Evolutionary conservation across 2,329 filamentous ascomycete species (phyloP).

Genomic region (Aspergillus persii): DNA sequence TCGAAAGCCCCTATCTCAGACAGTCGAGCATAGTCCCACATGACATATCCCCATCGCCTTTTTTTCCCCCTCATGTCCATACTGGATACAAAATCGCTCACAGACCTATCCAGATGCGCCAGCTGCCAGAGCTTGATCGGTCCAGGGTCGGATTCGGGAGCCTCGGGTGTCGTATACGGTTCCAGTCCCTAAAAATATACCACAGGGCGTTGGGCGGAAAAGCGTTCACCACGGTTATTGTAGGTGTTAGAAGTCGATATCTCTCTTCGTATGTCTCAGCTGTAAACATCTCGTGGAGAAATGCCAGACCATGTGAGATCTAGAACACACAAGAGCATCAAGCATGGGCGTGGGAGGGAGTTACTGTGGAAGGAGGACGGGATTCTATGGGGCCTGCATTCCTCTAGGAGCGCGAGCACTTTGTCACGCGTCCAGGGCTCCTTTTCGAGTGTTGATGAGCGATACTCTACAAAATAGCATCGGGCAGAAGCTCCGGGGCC

Average conservation of each 20-base stretch:
- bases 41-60: neutral
- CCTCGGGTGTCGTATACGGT: neutral
- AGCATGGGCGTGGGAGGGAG: no score
- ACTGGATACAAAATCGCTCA: neutral
- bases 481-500: neutral
- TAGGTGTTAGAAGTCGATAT: neutral
- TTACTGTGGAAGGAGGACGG: neutral
- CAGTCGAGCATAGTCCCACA: neutral
- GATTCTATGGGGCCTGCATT: neutral
- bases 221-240: neutral
- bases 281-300: neutral
- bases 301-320: neutral
- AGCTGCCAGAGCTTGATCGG: neutral
- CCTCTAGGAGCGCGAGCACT: neutral
- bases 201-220: neutral
- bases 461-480: neutral
- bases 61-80: neutral
- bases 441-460: neutral
- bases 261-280: neutral
- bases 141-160: neutral
- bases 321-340: no score
- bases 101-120: neutral
- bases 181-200: neutral
- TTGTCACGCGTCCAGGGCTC: neutral
- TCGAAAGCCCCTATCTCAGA: neutral